A percentile compares a stretch with the other conserved stretches of the same genome.
Conservation (phyloP, 2,329 filamentous ascomycete species). For the Knoxdaviesia capensis region DNA sequence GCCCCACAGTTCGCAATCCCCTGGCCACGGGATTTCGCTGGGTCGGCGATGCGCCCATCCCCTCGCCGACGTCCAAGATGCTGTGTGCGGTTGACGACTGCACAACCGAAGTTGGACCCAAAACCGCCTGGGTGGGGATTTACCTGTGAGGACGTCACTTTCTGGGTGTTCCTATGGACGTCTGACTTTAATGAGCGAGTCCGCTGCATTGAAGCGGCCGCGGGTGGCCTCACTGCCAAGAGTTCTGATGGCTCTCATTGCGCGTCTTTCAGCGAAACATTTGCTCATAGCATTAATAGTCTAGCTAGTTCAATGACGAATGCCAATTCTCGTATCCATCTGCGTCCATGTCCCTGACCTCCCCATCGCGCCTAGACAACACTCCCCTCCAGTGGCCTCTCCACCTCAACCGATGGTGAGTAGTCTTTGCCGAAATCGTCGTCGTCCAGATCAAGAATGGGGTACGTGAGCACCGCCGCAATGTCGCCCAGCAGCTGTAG, state of each 20-base stretch:
- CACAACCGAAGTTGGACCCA: slow-evolving; percentile 27
- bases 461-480: slow-evolving; percentile 79
- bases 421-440: slow-evolving; percentile 28
- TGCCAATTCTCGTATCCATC: too few relatives aligned
- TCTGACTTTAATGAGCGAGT: background rate
- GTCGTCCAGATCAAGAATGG: slow-evolving; percentile 62
- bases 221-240: background rate
- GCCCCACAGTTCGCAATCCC: slow-evolving; percentile 14
- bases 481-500: slow-evolving; percentile 72
- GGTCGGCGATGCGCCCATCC: background rate
- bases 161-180: background rate
- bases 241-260: background rate
- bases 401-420: slow-evolving; percentile 4
- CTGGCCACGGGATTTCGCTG: slow-evolving; percentile 5
- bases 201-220: too few relatives aligned
- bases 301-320: too few relatives aligned
- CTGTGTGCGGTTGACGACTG: slow-evolving; percentile 38
- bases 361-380: background rate
- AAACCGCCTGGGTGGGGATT: slow-evolving; percentile 40
- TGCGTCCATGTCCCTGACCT: too few relatives aligned
- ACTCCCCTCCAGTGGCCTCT: slow-evolving; percentile 4
- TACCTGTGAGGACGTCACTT: slow-evolving; percentile 21
- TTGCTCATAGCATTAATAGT: too few relatives aligned
- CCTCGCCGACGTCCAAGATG: slow-evolving; percentile 12
- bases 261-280: background rate